Conservation (phyloP, 495 filamentous ascomycete species). For the Aspergillus sparsus region DNA sequence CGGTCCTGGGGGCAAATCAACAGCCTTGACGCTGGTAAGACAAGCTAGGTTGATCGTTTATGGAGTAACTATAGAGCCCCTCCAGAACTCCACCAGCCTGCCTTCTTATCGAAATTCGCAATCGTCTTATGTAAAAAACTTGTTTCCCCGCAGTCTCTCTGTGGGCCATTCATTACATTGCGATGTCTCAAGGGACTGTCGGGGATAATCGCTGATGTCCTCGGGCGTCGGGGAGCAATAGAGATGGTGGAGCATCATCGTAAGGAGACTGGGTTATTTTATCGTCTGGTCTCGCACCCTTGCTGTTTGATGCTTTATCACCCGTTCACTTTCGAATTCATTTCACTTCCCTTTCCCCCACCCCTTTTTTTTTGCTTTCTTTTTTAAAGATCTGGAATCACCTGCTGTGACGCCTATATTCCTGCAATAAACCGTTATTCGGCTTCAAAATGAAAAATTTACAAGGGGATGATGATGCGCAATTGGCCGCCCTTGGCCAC, state of each 20-base stretch:
- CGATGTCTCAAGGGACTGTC: neutral
- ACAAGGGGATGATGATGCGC: slow-evolving; percentile 46
- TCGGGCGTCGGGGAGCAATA: neutral
- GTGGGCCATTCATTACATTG: neutral
- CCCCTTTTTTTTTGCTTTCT: neutral
- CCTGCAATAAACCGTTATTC: neutral
- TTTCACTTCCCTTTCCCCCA: slow-evolving; percentile 6
- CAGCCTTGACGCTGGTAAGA: neutral
- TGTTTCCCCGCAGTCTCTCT: neutral
- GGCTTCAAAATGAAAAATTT: slow-evolving; percentile 29
- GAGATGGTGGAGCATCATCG: slow-evolving; percentile 11
- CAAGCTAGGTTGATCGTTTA: slow-evolving; percentile 4
- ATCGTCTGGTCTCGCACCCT: neutral
- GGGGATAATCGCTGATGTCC: neutral
- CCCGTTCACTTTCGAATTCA: neutral
- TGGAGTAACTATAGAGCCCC: no score
- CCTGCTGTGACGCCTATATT: slow-evolving; percentile 13
- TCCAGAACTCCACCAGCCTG: neutral
- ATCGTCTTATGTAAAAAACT: neutral
- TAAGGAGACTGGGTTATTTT: slow-evolving; percentile 1
- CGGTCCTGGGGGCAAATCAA: slow-evolving; percentile 9
- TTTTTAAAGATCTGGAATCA: no score
- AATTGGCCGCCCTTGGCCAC: slow-evolving; percentile 65
- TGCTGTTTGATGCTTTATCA: slow-evolving; percentile 1
- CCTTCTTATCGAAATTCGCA: slow-evolving; percentile 1